A percentile compares a stretch with the other conserved stretches of the same genome.
Evolutionary conservation across 2,329 filamentous ascomycete genomes (phyloP).

Genomic region (Verticillium klebahnii): DNA sequence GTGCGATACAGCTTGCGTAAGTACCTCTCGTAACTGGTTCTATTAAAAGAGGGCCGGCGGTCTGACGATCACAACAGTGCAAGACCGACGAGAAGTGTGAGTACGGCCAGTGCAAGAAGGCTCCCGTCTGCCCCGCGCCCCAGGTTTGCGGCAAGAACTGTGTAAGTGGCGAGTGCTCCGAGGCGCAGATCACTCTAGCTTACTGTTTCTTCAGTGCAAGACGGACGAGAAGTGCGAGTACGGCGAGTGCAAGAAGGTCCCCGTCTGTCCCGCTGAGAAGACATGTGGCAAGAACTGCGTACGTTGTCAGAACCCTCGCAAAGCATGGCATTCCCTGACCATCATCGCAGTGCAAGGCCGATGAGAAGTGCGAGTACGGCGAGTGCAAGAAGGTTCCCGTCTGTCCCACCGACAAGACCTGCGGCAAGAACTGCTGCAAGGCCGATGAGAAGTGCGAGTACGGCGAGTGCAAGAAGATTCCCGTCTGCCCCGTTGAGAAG

Average conservation of each 20-base stretch:
- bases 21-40: not conserved
- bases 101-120: not conserved
- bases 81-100: not conserved
- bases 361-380: not conserved
- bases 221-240: not conserved
- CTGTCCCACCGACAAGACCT: not conserved
- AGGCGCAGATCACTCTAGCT: not conserved
- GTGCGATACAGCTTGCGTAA: not conserved
- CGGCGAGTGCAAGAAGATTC: not conserved
- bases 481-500: not conserved
- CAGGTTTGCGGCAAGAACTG: not conserved
- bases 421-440: not conserved
- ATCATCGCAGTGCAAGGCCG: not conserved
- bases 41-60: too few relatives aligned
- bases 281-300: not conserved
- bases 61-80: not conserved
- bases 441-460: not conserved
- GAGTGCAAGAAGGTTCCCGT: not conserved
- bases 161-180: not conserved
- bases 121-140: not conserved
- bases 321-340: not conserved
- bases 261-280: not conserved
- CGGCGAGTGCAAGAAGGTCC: not conserved
- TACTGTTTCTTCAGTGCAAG: not conserved
- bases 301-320: not conserved